These are phyloP conservation scores for Phytophthora pisi DNA, from an alignment of 352 stramenopile genomes.

Conservation along the genomic window DNA sequence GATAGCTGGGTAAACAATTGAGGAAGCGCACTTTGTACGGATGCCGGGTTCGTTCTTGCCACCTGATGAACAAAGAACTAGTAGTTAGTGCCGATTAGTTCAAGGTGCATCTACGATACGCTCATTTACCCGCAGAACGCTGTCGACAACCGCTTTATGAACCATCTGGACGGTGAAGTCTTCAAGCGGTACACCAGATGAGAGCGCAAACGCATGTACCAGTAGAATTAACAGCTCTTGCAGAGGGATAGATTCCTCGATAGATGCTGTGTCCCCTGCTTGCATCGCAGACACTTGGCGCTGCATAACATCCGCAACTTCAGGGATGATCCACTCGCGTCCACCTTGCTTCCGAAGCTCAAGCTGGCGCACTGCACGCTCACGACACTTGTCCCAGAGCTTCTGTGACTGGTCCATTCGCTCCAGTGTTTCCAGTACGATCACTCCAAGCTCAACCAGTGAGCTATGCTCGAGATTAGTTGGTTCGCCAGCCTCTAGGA, in stretches of 20 bases:
- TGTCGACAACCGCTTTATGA: slow-evolving; percentile 53
- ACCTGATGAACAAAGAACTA: slow-evolving; percentile 20
- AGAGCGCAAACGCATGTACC: slow-evolving; percentile 70
- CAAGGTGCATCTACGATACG: slow-evolving; percentile 2
- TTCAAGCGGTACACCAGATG: slow-evolving; percentile 49
- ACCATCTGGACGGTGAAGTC: slow-evolving; percentile 79
- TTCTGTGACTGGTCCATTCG: slow-evolving; percentile 63
- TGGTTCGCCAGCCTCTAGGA: slow-evolving; percentile 69
- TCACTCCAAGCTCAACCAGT: slow-evolving; percentile 72
- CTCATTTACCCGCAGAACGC: slow-evolving; percentile 48
- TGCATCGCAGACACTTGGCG: slow-evolving; percentile 41
- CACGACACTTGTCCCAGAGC: slow-evolving; percentile 59
- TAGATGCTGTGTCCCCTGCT: slow-evolving; percentile 5
- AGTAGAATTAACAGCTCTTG: slow-evolving; percentile 61
- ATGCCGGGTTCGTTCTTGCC: slow-evolving; percentile 25
- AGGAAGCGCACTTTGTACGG: slow-evolving; percentile 39
- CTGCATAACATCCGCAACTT: slow-evolving; percentile 68
- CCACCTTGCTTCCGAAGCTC: slow-evolving; percentile 56
- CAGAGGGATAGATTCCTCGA: slow-evolving; percentile 39
- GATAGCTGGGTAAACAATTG: slow-evolving; percentile 39
- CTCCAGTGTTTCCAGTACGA: slow-evolving; percentile 77
- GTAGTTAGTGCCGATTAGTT: slow-evolving; percentile 5
- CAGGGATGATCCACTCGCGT: slow-evolving; percentile 73
- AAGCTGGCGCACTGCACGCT: slow-evolving; percentile 51
- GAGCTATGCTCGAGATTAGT: slow-evolving; percentile 57